A percentile compares a stretch with the other conserved stretches of the same genome.
phyloP scores from a whole-genome alignment of 805 yeast species.

The Kodamaea neixiangensis region DNA sequence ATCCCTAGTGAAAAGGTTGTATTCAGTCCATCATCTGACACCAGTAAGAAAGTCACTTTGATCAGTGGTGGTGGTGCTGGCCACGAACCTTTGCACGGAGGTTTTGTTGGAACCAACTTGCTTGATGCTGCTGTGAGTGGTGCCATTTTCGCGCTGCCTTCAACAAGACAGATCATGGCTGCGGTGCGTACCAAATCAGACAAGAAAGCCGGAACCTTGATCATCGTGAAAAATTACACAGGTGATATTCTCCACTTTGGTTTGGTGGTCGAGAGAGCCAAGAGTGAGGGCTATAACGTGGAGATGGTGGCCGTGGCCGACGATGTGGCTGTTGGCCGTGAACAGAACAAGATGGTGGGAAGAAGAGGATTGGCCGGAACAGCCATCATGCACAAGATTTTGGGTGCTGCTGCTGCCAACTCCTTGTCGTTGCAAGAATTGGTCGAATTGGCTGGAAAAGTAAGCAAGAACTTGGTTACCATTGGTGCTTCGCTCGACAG shows the following conservation, averaged over 20 bases:
- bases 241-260: constrained; percentile 95
- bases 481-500: constrained; percentile 89
- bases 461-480: constrained; percentile 72
- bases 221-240: constrained; percentile 89
- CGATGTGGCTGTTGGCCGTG: constrained; percentile 92
- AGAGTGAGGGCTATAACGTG: constrained; percentile 69
- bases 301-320: constrained; percentile 82
- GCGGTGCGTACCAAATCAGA: constrained; percentile 61
- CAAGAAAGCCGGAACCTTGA: constrained; percentile 61
- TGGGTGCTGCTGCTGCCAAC: constrained; percentile 68
- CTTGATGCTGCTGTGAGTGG: constrained; percentile 90
- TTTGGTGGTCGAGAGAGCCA: constrained; percentile 84
- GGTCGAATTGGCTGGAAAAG: constrained; percentile 56
- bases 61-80: constrained; percentile 96
- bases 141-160: constrained; percentile 89
- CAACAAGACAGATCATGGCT: constrained; percentile 81
- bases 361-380: constrained; percentile 95
- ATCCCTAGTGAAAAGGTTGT: constrained; percentile 61
- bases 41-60: constrained; percentile 60
- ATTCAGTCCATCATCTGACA: constrained; percentile 41
- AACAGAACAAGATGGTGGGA: constrained; percentile 89
- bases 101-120: constrained; percentile 82
- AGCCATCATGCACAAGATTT: constrained; percentile 77
- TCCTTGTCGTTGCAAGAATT: constrained; percentile 50
- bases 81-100: constrained; percentile 93